Evolutionary conservation across 345 rosid species (phyloP), one percentile per base, ranked within the genome.

Genomic region (Ceriops decandra): DNA sequence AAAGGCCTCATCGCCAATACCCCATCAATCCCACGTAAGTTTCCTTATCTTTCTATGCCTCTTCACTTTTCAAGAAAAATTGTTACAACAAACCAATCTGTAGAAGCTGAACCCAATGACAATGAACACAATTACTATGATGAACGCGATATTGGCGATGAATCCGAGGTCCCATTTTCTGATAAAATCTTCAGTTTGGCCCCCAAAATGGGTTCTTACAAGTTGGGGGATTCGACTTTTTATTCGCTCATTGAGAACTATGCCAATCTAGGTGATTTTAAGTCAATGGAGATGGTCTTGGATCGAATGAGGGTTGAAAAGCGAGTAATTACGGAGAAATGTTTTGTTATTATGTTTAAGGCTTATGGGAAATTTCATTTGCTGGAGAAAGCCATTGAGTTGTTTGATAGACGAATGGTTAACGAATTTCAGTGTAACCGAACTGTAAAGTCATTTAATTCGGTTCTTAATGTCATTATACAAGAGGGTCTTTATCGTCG

Each of bases 391-490:
- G 97, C 90, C 36, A 65, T 91, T 10, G 82, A 79, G 8, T 77
- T 91, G 84, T 95, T 95, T 80, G 70, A 83, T 67, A 80, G 78
- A 42, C 13, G 49, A 52, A 86, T 91, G 92, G 82, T 72, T 2
- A 52, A 52, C 54, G 95, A 87, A 58, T 91, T 88, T 75, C 85
- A 58, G 1, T 95, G 99, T 75, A 91, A 74, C 79, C 85, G 90
- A 21, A 87, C 80, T 1, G 89, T 91, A 17, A 86, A 75, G 76
- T 91, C 97, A 1, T 91, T 95, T 79, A 95, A 95, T 82, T 90
- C 96, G 8, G 96, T 90, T 47, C 81, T 95, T 51, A 89, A 91
- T 68, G 85, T 91, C 53, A 79, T 90, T 72, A 70, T 85, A 68
- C 85, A 82, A 24, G 91, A 80, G 26, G 86, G 91, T 63, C 76